These are phyloP conservation scores for Lactarius evosmus DNA, from an alignment of 768 basidiomycete genomes.

Conservation along the genomic window DNA sequence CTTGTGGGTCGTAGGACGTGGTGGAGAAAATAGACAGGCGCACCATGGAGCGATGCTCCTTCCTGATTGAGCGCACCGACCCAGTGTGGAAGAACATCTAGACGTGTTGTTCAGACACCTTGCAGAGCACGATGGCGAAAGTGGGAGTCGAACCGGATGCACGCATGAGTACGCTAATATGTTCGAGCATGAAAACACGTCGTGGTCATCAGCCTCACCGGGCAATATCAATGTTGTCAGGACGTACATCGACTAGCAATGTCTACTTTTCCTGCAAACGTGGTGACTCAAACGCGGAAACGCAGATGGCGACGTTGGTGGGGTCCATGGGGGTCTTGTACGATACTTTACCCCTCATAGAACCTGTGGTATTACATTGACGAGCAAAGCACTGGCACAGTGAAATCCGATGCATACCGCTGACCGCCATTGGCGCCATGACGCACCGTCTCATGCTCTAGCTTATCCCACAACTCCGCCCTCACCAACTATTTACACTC, in stretches of 20 bases:
- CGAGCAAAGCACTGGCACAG: not conserved
- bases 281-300: too few relatives aligned
- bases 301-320: conserved; percentile 83
- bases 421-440: conserved; percentile 88
- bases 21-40: conserved; percentile 87
- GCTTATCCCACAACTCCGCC: conserved; percentile 42
- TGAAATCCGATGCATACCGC: conserved; percentile 49
- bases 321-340: conserved; percentile 81
- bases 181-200: conserved; percentile 83
- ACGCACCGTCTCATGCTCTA: conserved; percentile 90
- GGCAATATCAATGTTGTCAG: conserved; percentile 90
- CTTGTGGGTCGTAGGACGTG: conserved; percentile 72
- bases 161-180: conserved; percentile 72
- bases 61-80: conserved; percentile 80
- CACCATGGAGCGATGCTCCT: too few relatives aligned
- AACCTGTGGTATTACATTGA: conserved; percentile 50
- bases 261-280: conserved; percentile 76
- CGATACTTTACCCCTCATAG: conserved; percentile 89
- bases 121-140: conserved; percentile 79
- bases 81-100: conserved; percentile 2
- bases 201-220: conserved; percentile 88
- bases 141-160: conserved; percentile 71
- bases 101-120: conserved; percentile 33
- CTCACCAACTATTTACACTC: conserved; percentile 54
- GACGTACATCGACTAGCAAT: conserved; percentile 85